phyloP scores from a whole-genome alignment of 2,329 filamentous ascomycete species.

The Ophiocordyceps camponoti-floridani region DNA sequence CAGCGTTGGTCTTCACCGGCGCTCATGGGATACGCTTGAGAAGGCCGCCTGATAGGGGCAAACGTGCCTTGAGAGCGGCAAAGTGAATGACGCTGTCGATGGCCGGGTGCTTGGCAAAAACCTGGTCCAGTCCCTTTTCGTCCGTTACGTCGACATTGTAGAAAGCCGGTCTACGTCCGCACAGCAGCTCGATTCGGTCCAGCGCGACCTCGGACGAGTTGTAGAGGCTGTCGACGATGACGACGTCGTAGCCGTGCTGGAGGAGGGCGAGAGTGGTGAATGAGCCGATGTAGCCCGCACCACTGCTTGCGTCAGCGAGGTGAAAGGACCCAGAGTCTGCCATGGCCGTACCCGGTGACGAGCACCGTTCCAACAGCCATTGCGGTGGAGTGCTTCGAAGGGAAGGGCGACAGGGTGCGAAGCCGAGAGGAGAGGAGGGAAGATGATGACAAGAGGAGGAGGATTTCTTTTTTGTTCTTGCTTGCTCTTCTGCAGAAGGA shows the following conservation, averaged over 20 bases:
- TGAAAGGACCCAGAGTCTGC: background rate
- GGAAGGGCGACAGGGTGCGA: background rate
- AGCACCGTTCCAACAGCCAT: conserved; percentile 82
- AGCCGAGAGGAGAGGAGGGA: conserved; percentile 1
- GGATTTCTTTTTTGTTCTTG: background rate
- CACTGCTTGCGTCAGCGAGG: conserved; percentile 33
- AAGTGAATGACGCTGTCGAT: conserved; percentile 99
- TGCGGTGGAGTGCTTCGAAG: conserved; percentile 7
- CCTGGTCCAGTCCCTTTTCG: conserved; percentile 62
- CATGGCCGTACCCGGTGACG: conserved; percentile 57
- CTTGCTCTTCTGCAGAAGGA: too few species aligned
- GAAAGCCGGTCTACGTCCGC: conserved; percentile 72
- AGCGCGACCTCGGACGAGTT: conserved; percentile 86
- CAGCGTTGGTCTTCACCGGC: conserved; percentile 4
- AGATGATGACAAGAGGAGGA: conserved; percentile 2
- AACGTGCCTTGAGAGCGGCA: conserved; percentile 66
- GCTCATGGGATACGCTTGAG: background rate
- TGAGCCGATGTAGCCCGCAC: conserved; percentile 96
- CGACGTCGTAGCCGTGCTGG: conserved; percentile 86
- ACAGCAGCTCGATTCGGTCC: conserved; percentile 88
- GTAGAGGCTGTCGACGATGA: conserved; percentile 92
- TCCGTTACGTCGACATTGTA: conserved; percentile 79
- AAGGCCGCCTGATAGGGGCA: too few species aligned
- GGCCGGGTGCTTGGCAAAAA: conserved; percentile 76
- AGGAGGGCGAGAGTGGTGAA: conserved; percentile 89